phyloP scores from a whole-genome alignment of 2,329 filamentous ascomycete species.

The Pyrenochaeta sp. region DNA sequence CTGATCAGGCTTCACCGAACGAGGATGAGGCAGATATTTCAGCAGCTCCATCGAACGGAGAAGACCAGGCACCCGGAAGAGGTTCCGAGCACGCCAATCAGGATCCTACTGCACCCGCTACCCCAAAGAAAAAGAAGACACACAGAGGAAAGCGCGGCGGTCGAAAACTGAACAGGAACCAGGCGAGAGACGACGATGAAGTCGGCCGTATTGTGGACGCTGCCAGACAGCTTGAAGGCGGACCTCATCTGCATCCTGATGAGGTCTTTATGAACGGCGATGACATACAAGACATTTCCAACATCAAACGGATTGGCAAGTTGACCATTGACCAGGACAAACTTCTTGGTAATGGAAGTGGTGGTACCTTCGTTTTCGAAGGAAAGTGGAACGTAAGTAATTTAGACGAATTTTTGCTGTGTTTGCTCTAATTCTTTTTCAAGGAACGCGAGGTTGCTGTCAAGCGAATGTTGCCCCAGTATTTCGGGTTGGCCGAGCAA shows the following conservation, averaged over 20 bases:
- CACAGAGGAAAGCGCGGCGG: conserved; percentile 60
- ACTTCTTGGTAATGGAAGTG: conserved; percentile 79
- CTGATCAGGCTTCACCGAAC: conserved; percentile 32
- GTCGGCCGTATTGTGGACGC: conserved; percentile 51
- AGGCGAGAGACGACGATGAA: conserved; percentile 46
- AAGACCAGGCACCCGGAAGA: conserved; percentile 12
- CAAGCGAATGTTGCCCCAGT: conserved; percentile 95
- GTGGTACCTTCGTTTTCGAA: conserved; percentile 94
- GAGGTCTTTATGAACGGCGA: conserved; percentile 52
- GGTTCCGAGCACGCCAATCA: conserved; percentile 29
- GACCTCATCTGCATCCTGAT: conserved; percentile 48
- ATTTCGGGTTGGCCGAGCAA: conserved; percentile 93
- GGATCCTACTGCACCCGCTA: conserved; percentile 32
- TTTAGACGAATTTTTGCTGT: neutral
- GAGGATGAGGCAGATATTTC: conserved; percentile 22
- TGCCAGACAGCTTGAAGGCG: conserved; percentile 48
- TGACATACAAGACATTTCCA: conserved; percentile 57
- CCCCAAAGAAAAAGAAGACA: conserved; percentile 59
- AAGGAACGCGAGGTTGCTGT: conserved; percentile 87
- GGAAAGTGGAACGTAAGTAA: conserved; percentile 78
- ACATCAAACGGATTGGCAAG: conserved; percentile 66
- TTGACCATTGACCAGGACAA: conserved; percentile 67
- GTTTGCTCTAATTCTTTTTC: conserved; percentile 10
- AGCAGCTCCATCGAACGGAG: conserved; percentile 12
- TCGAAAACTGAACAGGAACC: conserved; percentile 55